Base-by-base conservation (phyloP, 2,329 filamentous ascomycete genomes). In the Ophiobolus disseminans region DNA sequence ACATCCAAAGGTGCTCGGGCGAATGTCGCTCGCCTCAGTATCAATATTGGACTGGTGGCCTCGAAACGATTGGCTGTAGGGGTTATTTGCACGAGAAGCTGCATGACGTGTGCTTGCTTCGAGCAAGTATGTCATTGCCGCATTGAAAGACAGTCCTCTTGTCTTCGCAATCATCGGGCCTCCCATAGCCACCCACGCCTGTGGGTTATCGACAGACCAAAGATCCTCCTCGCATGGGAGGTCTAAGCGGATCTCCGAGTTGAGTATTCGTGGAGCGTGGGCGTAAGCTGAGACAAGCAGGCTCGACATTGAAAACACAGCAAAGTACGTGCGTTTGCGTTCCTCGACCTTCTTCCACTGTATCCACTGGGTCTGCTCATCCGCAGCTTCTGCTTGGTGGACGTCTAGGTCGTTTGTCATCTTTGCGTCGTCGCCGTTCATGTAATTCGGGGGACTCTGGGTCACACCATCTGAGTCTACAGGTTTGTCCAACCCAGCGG, bases 221-320 rank as follows among this genome's bases (percentile, higher is more conserved):
- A 96, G 85, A 49, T 95, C 89, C 72, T 99, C 94, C 67, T 96
- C 91, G 60, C 92, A 97, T 2, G 94, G 94, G 14, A 97, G 79
- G 64, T 96, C 90, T 20, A 97, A 81, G 44, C 86, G 81, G 42
- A 97, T 92, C 71, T 99, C 93, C 0, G 93, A 97, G 70, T 97
- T 97, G 35, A 93, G 91, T 63, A 99, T 81, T 1, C 90, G 88
- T 5, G 93, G 94, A 1, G 90, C 85, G 69, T 96, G 91, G 70
- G 97, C 97, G 76, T 97, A 97, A 2, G 91, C 90, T 3, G 90
- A 91, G 13, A 96, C 91, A 11, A 96, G 79, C 35, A 97, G 81
- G 71, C 93, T 97, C 3, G 93, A 97, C 40, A 97, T 80, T 49
- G 90, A 87, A 73, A 97, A 97, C 48, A 97, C 89, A 37, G 88